Percentiles rank a stretch among this genome's conserved stretches.
phyloP scores from a whole-genome alignment of 179 eudicot genomes.

The Heliamphora pulchella region DNA sequence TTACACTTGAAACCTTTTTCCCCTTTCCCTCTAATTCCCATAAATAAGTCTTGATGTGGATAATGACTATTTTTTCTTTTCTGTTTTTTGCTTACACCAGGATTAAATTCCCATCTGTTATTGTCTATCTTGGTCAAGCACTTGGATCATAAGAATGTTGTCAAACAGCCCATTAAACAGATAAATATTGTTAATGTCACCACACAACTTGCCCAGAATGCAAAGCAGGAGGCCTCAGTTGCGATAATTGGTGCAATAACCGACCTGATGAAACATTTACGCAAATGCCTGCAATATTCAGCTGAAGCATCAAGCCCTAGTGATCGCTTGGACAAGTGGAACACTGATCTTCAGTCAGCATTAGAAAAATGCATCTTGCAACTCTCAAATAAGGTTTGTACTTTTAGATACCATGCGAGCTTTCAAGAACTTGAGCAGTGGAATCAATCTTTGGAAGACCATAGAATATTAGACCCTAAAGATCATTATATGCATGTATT shows the following conservation, averaged over 20 bases:
- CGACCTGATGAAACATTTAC: constrained; percentile 66
- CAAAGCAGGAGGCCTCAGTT: constrained; percentile 51
- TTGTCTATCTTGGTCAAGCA: constrained; percentile 72
- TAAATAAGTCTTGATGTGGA: not conserved
- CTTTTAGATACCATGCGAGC: not conserved
- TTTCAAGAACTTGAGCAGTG: not conserved
- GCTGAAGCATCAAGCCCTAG: constrained; percentile 45
- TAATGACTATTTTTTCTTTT: constrained; percentile 8
- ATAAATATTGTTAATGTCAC: constrained; percentile 52
- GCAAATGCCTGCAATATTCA: constrained; percentile 70
- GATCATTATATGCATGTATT: not conserved
- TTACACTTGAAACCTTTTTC: constrained; percentile 15
- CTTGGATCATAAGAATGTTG: constrained; percentile 70
- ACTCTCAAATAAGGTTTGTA: constrained; percentile 63
- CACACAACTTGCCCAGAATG: constrained; percentile 50
- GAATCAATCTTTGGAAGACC: not conserved
- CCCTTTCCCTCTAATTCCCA: not conserved
- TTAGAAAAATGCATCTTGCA: constrained; percentile 65
- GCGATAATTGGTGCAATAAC: constrained; percentile 62
- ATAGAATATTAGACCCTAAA: not conserved
- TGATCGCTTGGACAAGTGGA: constrained; percentile 40
- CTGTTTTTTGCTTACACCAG: constrained; percentile 28
- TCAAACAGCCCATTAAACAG: constrained; percentile 58
- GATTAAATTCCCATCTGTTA: constrained; percentile 58
- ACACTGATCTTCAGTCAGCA: constrained; percentile 63